Percentiles rank a stretch among this genome's conserved stretches.
phyloP scores from a whole-genome alignment of 2,329 filamentous ascomycete species.

The Pezicula neosporulosa region DNA sequence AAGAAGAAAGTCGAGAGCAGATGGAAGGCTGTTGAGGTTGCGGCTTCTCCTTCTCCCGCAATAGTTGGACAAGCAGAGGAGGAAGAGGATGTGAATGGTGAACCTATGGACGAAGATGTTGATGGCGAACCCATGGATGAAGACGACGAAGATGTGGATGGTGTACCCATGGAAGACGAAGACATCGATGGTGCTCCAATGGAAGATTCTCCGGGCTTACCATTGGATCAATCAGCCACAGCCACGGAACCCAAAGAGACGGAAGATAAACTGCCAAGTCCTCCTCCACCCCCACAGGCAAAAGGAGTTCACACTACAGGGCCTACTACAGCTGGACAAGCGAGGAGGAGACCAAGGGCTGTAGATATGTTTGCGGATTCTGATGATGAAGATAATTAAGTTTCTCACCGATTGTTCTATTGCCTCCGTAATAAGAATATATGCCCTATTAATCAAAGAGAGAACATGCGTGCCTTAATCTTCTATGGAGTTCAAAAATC shows the following conservation, averaged over 20 bases:
- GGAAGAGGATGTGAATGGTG: constrained; percentile 40
- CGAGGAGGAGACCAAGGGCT: constrained; percentile 53
- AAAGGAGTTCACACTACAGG: constrained; percentile 3
- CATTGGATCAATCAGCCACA: no score
- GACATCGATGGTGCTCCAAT: constrained; percentile 46
- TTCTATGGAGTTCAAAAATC: no score
- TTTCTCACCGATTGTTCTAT: background rate
- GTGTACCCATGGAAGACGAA: constrained; percentile 38
- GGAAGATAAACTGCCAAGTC: constrained; percentile 16
- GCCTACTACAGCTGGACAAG: constrained; percentile 11
- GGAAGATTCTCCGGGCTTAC: constrained; percentile 25
- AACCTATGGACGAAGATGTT: constrained; percentile 34
- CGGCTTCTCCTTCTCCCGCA: constrained; percentile 31
- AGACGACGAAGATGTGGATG: constrained; percentile 31
- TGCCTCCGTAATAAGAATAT: no score
- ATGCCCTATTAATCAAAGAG: no score
- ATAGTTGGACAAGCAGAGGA: constrained; percentile 39
- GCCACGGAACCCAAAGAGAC: constrained; percentile 35
- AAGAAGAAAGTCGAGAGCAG: constrained; percentile 23
- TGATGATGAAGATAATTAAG: constrained; percentile 39
- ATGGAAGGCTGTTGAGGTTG: constrained; percentile 35
- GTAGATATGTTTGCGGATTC: constrained; percentile 87
- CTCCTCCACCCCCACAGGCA: constrained; percentile 19
- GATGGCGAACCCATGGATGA: constrained; percentile 26
- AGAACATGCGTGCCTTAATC: no score